Conservation (phyloP, 106 monocot genomes). For the Posidonia australis region DNA sequence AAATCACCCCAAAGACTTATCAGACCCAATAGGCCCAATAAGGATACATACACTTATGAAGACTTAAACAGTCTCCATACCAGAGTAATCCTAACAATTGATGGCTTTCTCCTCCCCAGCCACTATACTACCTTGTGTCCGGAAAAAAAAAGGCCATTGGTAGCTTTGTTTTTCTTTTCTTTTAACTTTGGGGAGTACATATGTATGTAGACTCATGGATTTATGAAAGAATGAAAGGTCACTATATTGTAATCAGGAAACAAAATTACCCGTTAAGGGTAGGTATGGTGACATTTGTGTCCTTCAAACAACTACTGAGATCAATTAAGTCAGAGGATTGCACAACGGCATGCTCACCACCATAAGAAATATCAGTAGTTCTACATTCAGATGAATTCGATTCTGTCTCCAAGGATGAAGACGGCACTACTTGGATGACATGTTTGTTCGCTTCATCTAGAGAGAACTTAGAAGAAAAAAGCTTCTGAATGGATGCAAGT, state of each 20-base stretch:
- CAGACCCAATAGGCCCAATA: no score
- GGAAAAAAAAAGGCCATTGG: no score
- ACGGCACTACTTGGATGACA: constrained; percentile 9
- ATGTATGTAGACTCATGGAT: no score
- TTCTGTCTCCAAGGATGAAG: neutral
- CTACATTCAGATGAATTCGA: neutral
- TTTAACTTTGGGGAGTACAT: no score
- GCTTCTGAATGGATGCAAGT: constrained; percentile 49
- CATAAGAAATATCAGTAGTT: constrained; percentile 6
- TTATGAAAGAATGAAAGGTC: no score
- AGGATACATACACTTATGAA: no score
- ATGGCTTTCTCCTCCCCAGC: no score
- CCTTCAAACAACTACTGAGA: constrained; percentile 35
- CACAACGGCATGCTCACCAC: constrained; percentile 5
- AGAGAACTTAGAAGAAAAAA: constrained; percentile 50
- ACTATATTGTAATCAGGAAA: neutral
- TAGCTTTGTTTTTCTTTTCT: no score
- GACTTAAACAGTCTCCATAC: no score
- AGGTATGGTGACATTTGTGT: constrained; percentile 51
- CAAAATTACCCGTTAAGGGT: constrained; percentile 74
- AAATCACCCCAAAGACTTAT: no score
- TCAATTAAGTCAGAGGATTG: constrained; percentile 35
- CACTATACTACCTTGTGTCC: no score
- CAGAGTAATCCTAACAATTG: no score
- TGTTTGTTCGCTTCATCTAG: constrained; percentile 18